A percentile compares a stretch with the other conserved stretches of the same genome.
phyloP scores from a whole-genome alignment of 176 grass and related monocot genomes.

The Elymus sibiricus region DNA sequence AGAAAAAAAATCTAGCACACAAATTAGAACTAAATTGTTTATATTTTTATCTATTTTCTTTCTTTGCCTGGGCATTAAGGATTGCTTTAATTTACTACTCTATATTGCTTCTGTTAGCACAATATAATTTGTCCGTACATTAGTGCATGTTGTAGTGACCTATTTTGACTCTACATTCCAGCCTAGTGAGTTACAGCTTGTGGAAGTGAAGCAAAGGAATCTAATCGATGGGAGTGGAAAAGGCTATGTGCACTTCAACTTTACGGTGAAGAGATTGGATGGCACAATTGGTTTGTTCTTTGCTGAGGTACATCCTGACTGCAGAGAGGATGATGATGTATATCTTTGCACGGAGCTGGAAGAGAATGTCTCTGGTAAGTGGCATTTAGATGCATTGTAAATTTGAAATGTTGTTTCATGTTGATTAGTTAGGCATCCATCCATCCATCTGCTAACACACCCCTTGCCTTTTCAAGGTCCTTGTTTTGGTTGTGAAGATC shows the following conservation, averaged over 20 bases:
- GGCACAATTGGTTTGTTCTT: neutral
- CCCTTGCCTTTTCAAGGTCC: neutral
- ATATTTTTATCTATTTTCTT: neutral
- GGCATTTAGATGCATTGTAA: neutral
- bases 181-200: neutral
- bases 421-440: neutral
- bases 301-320: neutral
- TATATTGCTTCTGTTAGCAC: neutral
- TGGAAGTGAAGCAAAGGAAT: neutral
- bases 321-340: neutral
- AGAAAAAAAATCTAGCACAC: neutral
- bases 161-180: neutral
- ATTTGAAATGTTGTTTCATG: neutral
- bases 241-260: slow-evolving; percentile 2
- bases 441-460: neutral
- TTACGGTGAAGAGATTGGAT: neutral
- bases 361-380: neutral
- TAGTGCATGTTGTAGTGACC: neutral
- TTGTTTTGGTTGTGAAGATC: neutral
- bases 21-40: neutral
- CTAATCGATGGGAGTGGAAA: neutral
- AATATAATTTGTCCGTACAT: neutral
- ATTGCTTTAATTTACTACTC: neutral
- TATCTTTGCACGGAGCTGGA: neutral
- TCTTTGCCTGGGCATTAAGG: neutral